These are phyloP conservation scores for Eimeria brunetti DNA, from an alignment of 169 alveolate genomes.

Conservation along the genomic window DNA sequence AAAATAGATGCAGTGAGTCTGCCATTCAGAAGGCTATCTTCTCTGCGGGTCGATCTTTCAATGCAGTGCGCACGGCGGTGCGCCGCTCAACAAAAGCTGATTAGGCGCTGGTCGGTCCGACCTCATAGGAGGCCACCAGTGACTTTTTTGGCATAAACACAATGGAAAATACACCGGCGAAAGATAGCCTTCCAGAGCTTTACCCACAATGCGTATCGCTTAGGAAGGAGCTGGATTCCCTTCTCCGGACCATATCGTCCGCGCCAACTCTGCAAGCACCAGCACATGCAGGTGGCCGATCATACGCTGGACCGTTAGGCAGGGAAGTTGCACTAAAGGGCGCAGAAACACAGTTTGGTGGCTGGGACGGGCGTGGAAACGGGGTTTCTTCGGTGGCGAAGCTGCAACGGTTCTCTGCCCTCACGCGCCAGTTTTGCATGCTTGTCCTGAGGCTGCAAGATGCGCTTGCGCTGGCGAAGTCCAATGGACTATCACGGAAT, in stretches of 20 bases:
- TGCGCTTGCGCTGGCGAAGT: slow-evolving; percentile 45
- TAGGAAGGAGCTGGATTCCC: slow-evolving; percentile 61
- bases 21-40: not conserved
- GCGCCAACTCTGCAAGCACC: slow-evolving; percentile 6
- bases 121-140: not conserved
- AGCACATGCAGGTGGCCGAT: not conserved
- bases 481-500: not conserved
- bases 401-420: slow-evolving; percentile 72
- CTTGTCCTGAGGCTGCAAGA: slow-evolving; percentile 51
- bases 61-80: slow-evolving; percentile 6
- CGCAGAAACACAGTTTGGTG: not conserved
- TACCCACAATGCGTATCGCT: slow-evolving; percentile 64
- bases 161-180: slow-evolving; percentile 30
- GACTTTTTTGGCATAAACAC: not conserved
- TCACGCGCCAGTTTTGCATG: slow-evolving; percentile 71
- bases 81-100: not conserved
- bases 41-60: not conserved
- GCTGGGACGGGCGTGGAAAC: slow-evolving; percentile 10
- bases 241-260: slow-evolving; percentile 28
- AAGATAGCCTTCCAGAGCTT: slow-evolving; percentile 18
- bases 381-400: slow-evolving; percentile 30
- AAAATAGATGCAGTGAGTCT: not conserved
- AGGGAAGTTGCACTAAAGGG: not conserved
- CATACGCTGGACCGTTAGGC: not conserved
- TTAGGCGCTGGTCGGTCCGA: not conserved